phyloP scores from a whole-genome alignment of 805 yeast genomes.

The Wickerhamiella alocasiicola region DNA sequence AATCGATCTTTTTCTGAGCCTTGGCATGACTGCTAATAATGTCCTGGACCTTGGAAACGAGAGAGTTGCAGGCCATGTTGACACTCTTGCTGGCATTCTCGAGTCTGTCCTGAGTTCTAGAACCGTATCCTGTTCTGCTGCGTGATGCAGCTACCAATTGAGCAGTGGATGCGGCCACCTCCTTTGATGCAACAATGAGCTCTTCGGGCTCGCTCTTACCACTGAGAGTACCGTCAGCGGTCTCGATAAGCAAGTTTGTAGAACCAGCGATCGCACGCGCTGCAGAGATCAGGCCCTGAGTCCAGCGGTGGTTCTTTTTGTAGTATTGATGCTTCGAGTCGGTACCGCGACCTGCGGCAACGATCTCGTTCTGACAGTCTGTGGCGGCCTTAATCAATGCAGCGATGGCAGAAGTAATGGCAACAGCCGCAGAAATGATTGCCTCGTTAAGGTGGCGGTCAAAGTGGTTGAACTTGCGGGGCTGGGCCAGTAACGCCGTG shows the following conservation, averaged over 20 bases:
- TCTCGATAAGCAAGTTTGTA: conserved; percentile 65
- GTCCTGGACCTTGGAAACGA: conserved; percentile 58
- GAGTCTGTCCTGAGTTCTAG: conserved; percentile 61
- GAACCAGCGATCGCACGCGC: conserved; percentile 77
- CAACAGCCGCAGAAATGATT: conserved; percentile 62
- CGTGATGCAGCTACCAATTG: conserved; percentile 86
- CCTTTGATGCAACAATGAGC: conserved; percentile 79
- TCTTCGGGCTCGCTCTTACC: conserved; percentile 61
- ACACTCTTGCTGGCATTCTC: conserved; percentile 61
- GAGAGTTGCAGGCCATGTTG: conserved; percentile 58
- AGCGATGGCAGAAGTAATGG: conserved; percentile 67
- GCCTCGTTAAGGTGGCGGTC: conserved; percentile 65
- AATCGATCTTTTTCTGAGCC: conserved; percentile 41
- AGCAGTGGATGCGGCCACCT: conserved; percentile 85
- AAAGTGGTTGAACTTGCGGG: conserved; percentile 37
- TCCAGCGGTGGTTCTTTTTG: conserved; percentile 82
- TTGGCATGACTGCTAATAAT: conserved; percentile 33
- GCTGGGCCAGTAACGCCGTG: conserved; percentile 36
- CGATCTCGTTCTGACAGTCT: conserved; percentile 72
- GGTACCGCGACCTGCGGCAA: conserved; percentile 52
- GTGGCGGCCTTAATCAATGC: conserved; percentile 62
- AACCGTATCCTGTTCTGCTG: conserved; percentile 66
- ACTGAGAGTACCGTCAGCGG: conserved; percentile 74
- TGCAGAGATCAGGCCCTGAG: conserved; percentile 84
- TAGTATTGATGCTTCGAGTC: conserved; percentile 62